Conservation (phyloP, 78 protist species). For the Dictyostelium intermedium region DNA sequence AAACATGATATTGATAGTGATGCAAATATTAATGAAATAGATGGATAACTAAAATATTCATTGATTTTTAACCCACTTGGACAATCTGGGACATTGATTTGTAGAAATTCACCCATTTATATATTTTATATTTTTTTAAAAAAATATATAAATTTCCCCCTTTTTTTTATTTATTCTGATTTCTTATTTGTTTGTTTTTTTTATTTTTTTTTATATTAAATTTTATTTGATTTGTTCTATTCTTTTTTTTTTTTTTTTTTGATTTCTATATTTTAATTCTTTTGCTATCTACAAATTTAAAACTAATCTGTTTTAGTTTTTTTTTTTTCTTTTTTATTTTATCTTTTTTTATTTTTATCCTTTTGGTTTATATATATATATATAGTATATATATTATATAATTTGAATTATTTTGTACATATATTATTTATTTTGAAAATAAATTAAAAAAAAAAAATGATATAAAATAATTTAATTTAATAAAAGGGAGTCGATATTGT, state of each 20-base stretch:
- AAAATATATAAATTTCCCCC: too few relatives aligned
- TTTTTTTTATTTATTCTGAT: too few relatives aligned
- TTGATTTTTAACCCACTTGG: conserved; percentile 4
- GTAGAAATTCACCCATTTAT: conserved; percentile 6
- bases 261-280: background rate
- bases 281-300: background rate
- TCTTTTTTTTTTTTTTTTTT: too few relatives aligned
- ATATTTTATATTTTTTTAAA: too few relatives aligned
- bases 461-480: background rate
- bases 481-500: background rate
- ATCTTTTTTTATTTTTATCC: background rate
- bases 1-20: conserved; percentile 21
- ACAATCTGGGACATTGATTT: conserved; percentile 46
- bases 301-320: background rate
- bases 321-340: background rate
- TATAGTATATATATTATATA: too few relatives aligned
- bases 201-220: background rate
- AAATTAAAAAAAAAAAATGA: background rate
- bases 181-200: background rate
- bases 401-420: background rate
- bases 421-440: background rate
- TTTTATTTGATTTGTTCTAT: background rate
- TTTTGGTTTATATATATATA: background rate
- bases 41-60: conserved; percentile 51
- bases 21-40: conserved; percentile 44